Evolutionary conservation across 2,329 filamentous ascomycete genomes (phyloP), one percentile per base, ranked within the genome.

Genomic region (Byssochlamys sp.): DNA sequence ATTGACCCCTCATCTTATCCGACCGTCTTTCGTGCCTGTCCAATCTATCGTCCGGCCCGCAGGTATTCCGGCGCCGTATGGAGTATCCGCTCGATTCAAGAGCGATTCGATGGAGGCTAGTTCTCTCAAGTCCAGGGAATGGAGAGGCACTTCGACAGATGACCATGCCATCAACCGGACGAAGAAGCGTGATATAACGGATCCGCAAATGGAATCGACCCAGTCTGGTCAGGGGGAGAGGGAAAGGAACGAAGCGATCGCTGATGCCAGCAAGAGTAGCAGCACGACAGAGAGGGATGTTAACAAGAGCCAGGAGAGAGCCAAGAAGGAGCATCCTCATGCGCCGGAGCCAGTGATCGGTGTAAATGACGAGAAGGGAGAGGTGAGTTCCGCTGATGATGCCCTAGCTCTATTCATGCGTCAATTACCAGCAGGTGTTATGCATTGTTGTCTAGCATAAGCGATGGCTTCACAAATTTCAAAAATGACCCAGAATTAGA

Each of bases 301-400:
- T 25, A 62, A 61, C 7, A 65, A 70, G 24, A 66, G 68, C 50
- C 70, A 70, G 50, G 64, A 71, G 63, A 74, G 74, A 65, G 73
- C 75, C 2, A 77, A 80, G 66, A 59, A 75, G 61, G 77, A 80
- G 55, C 70, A 77, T 68, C 79, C 78, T 1, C 72, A 79, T 59
- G 78, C 78, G n/a, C 79, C 79, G 1, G 73, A 73, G 61, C 78
- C 77, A 11, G 69, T 81, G 11, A 75, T 80, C 64, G 79, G 80
- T n/a, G 80, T 80, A 76, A 77, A 79, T 61, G 78, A 80, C 65
- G 79, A 81, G 64, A 76, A 76, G 60, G 77, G 74, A 1, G 61
- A 69, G 63, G 77, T 78, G 62, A 71, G 72, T 69, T 55, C n/a
- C 53, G 39, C 7, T 12, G 9, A 31, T 12, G 19, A 12, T 12